These are phyloP conservation scores for Metroxylon sagu DNA, from an alignment of 176 grass and related monocot genomes.

Conservation along the genomic window DNA sequence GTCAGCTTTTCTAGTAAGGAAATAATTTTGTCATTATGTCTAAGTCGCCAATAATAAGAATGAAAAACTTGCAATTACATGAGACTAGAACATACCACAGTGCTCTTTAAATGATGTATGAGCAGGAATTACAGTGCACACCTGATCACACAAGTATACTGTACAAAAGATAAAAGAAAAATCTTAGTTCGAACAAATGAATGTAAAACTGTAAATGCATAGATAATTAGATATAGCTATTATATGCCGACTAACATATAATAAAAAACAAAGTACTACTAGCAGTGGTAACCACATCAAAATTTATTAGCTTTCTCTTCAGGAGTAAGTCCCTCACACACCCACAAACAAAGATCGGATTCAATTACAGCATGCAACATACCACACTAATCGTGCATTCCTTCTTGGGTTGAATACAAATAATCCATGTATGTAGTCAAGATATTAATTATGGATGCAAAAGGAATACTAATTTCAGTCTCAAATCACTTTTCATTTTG, in stretches of 20 bases:
- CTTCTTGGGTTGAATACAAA: conserved; percentile 4
- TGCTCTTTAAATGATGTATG: conserved; percentile 68
- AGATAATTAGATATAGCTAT: too few species aligned
- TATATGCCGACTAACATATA: too few species aligned
- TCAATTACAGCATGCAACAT: conserved; percentile 42
- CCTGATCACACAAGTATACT: conserved; percentile 36
- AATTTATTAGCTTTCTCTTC: conserved; percentile 75
- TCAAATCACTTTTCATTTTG: too few species aligned
- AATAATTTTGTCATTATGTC: too few species aligned
- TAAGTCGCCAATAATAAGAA: too few species aligned
- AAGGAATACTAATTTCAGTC: too few species aligned
- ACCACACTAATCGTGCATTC: conserved; percentile 16
- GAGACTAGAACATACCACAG: conserved; percentile 43
- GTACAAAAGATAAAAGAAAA: conserved; percentile 10
- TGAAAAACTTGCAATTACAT: too few species aligned
- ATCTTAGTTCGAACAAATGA: neutral
- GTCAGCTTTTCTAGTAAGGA: too few species aligned
- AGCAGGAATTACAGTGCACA: conserved; percentile 61
- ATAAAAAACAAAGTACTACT: conserved; percentile 14
- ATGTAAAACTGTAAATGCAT: too few species aligned
- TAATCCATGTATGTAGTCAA: too few species aligned
- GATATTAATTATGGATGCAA: too few species aligned
- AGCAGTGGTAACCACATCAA: conserved; percentile 82
- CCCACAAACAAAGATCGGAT: conserved; percentile 86
- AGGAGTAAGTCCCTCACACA: conserved; percentile 87